Base-by-base conservation (phyloP, 495 filamentous ascomycete genomes). In the Extremus antarcticus region DNA sequence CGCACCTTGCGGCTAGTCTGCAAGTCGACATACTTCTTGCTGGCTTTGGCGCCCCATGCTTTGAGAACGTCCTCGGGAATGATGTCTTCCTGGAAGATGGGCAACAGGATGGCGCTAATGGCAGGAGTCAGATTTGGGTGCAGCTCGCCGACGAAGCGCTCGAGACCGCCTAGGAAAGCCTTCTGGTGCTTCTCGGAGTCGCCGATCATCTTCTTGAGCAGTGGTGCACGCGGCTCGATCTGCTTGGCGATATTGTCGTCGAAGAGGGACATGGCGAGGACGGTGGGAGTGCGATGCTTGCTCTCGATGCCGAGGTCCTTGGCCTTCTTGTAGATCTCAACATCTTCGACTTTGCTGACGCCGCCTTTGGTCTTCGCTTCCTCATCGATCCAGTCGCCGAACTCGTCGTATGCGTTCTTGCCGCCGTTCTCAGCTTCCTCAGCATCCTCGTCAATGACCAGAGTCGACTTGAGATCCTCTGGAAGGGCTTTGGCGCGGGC, bases 21-120 rank as follows among this genome's bases (percentile, higher is more conserved):
- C 35, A 91, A 66, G 62, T 97, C 92, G 66, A 95, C 88, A 66
- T 95, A 96, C 71, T 94, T 94, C 81, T 94, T 95, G 80, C 88
- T 94, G 29, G 90, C 88, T 78, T 91, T 94, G 62, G 78, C 75
- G 54, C 90, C 88, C 92, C 92, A 98, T 52, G 84, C 83, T 72
- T 84, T 89, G 68, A 94, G 78, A 24, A 88, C 80, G 47, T 91
- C 88, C 74, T 98, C 92, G 35, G 78, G 79, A 58, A 94, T 71
- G 47, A 98, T 77, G 54, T 97, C 91, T 56, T 88, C 74, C 72
- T 95, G 77, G 69, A 95, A 97, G 74, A 87, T 86, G 61, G 80
- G 76, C 63, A 92, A 77, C 54, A 97, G 78, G 61, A 98, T 88
- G 67, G 85, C 86, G 38, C 88, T 84, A 32, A 96, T 76, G 71